These are phyloP conservation scores for Paraurostyla sp. DNA, from an alignment of 73 alveolate genomes.

Conservation along the genomic window DNA sequence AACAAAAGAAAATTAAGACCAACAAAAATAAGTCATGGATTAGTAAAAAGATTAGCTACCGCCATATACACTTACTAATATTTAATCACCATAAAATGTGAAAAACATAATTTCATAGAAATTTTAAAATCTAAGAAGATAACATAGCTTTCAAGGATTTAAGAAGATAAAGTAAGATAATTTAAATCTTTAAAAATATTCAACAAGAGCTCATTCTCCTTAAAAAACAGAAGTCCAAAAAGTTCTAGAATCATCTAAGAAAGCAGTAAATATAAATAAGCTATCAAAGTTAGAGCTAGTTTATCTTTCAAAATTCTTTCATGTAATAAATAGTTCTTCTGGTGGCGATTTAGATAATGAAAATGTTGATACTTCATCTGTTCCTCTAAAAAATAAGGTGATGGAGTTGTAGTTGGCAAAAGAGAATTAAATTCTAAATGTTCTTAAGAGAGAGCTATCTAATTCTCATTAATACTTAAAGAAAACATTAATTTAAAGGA, in stretches of 20 bases:
- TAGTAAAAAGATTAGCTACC: not conserved
- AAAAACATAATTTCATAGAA: constrained; percentile 1
- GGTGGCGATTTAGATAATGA: not conserved
- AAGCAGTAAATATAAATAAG: not conserved
- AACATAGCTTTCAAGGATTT: too few relatives aligned
- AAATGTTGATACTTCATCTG: not conserved
- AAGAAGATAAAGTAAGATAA: too few relatives aligned
- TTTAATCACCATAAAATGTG: not conserved
- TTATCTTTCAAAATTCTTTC: not conserved
- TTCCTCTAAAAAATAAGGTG: not conserved
- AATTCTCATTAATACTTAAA: constrained; percentile 2
- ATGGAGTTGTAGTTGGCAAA: not conserved
- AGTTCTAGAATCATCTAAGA: constrained; percentile 10
- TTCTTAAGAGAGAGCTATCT: not conserved
- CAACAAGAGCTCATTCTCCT: not conserved
- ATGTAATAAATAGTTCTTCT: not conserved
- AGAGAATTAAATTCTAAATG: not conserved
- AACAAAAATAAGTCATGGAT: not conserved
- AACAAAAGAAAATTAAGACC: not conserved
- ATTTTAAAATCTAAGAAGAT: not conserved
- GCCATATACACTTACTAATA: too few relatives aligned
- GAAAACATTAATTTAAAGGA: not conserved
- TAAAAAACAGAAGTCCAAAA: not conserved
- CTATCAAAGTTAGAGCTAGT: not conserved
- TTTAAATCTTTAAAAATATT: not conserved